phyloP scores from a whole-genome alignment of 202 grass and related monocot species.

The Cymbopogon flexuosus region DNA sequence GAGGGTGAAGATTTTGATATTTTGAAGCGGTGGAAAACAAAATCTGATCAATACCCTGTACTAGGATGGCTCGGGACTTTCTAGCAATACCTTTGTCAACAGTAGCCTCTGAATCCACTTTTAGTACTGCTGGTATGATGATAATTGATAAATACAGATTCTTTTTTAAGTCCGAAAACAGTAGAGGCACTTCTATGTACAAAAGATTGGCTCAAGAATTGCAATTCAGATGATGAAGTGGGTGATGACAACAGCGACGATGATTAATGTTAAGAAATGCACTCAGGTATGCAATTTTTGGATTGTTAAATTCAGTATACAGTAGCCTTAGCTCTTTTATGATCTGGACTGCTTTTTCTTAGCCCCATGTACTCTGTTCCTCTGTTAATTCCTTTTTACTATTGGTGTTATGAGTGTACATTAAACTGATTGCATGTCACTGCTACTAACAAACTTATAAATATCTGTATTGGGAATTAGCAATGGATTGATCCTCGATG shows the following conservation, averaged over 20 bases:
- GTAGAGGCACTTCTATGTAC: neutral
- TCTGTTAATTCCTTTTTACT: too few species aligned
- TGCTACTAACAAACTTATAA: too few species aligned
- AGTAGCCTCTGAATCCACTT: neutral
- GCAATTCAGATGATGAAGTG: neutral
- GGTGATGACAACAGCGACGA: neutral
- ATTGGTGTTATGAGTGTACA: too few species aligned
- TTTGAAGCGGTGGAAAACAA: neutral
- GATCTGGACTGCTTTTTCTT: too few species aligned
- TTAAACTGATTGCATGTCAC: too few species aligned
- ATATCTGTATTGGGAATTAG: too few species aligned
- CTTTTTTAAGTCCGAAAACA: neutral
- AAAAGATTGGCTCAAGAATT: neutral
- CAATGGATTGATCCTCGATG: too few species aligned
- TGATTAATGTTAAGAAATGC: neutral
- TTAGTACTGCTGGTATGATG: neutral
- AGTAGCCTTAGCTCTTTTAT: too few species aligned
- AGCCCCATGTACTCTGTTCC: too few species aligned
- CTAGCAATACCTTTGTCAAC: too few species aligned
- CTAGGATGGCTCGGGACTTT: neutral
- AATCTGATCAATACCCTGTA: neutral
- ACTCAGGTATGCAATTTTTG: too few species aligned
- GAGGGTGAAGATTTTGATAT: neutral
- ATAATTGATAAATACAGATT: neutral
- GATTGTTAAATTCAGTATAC: too few species aligned